Evolutionary conservation across 2,329 filamentous ascomycete species (phyloP), one percentile per base, ranked within the genome.

Genomic region (Capronia epimyces): DNA sequence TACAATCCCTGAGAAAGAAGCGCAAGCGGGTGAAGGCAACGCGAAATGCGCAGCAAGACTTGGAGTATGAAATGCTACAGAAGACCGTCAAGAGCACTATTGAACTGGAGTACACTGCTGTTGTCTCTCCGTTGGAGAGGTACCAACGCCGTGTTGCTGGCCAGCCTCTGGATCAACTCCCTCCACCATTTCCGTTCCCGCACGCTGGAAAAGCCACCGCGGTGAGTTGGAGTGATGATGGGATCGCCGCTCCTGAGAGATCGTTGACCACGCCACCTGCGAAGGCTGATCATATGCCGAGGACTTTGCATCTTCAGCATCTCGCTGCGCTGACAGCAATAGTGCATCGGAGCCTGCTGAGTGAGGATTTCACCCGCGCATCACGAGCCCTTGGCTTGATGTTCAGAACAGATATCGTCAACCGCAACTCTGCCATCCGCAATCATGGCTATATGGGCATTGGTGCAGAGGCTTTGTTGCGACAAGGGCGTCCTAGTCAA

Each of bases 391-490:
- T 88, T 75, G 84, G 81, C 1, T 70, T 95, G 58, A 75, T 95
- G 25, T 66, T 89, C 41, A 79, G 84, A 43, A 76, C 81, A 41
- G 78, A 76, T 43, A 71, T 83, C 20, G 64, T 69, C 50, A 81
- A 81, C 2, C 66, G 68, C 42, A 70, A 71, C 5, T 73, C 90
- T 16, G 88, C 95, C 64, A 67, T 91, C 42, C 79, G 89, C 32
- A 74, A 73, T 16, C 77, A 83, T 62, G 78, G 81, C 29, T 77
- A 86, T 58, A 96, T 90, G 91, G 84, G 84, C 12, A 77, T 95
- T 39, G 89, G 88, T 0, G 88, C 87, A 1, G 90, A 95, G 69
- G 80, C 96, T 16, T 70, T 95, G 49, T 81, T 95, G 70, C 79
- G 85, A 13, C 40, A 50, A 21, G 46, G 49, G 13, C 15, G 13